Evolutionary conservation across 768 basidiomycete species (phyloP), one percentile per base, ranked within the genome.

Genomic region (Amanita muscaria): DNA sequence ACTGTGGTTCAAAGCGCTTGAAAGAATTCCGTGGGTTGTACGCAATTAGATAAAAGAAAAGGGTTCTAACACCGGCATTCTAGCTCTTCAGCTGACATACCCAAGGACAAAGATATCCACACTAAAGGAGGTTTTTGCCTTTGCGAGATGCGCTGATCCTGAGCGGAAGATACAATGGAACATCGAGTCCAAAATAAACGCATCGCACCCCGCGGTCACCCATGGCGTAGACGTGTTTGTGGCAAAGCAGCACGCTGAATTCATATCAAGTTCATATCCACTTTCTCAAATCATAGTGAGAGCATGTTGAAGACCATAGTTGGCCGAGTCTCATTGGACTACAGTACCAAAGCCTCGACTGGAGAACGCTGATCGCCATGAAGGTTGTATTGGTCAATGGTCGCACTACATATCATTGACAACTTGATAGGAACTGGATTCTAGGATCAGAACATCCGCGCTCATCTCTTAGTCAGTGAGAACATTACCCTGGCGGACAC

Each of bases 281-380:
- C 52, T 67, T 24, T 67, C 73, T 4, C 61, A 64, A 16, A 84
- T 87, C 49, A 83, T 77, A 3, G 83, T 83, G 52, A 47, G 76
- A 9, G 29, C 12, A 11, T 31, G 38, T 30, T 5, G 5, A 5
- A 2, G 14, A 24, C 31, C 6, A n/a, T 14, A 1, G 18, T 14
- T 32, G 27, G 12, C 31, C 27, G n/a, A 19, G 18, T 14, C 21
- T 22, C 14, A n/a, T 24, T 7, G 21, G 15, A 5, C 6, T 14
- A 14, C 30, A 87, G 83, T 85, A 76, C 51, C 83, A 90, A 65
- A 84, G 83, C 53, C 86, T 88, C 52, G 81, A 87, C 58, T 89
- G 88, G 87, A 69, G 85, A 53, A 80, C 85, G 9, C 57, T 89
- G 15, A 59, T 83, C 40, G 71, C 64, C 15, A 87, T 88, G 81